These are phyloP conservation scores for Picea abies DNA, from an alignment of 83 land plant species.

Conservation along the genomic window DNA sequence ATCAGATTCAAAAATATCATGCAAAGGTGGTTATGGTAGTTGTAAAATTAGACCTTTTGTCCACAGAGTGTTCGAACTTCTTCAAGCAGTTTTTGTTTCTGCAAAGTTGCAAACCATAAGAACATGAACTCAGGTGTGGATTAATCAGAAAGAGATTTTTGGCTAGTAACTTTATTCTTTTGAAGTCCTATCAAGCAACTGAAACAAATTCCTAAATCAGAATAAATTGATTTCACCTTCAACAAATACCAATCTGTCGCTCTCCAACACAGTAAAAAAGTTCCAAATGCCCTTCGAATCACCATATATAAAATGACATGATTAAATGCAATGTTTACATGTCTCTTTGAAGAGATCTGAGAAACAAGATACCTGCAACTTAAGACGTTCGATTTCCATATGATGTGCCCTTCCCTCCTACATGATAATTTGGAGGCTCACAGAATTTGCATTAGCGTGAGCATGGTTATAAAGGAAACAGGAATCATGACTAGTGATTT, in stretches of 20 bases:
- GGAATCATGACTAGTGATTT: not conserved
- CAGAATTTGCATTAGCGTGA: not conserved
- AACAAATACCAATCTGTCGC: not conserved
- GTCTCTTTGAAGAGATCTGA: not conserved
- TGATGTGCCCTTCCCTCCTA: not conserved
- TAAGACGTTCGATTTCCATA: conserved; percentile 1
- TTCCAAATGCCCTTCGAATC: no score
- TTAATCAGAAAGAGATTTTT: not conserved
- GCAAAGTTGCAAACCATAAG: not conserved
- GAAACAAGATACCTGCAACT: not conserved
- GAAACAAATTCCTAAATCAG: not conserved
- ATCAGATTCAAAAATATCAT: not conserved
- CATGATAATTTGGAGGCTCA: not conserved
- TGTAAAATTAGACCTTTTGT: not conserved
- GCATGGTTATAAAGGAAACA: not conserved
- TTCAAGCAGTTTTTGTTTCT: not conserved
- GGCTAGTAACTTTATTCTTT: not conserved
- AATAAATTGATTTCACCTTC: not conserved
- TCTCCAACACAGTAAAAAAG: no score
- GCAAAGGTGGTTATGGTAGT: not conserved
- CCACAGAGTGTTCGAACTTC: not conserved
- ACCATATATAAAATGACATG: not conserved
- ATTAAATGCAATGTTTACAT: not conserved
- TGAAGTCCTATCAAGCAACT: not conserved
- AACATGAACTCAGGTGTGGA: not conserved